Base-by-base conservation (phyloP, 805 yeast genomes). In the Scheffersomyces coipomensis region DNA sequence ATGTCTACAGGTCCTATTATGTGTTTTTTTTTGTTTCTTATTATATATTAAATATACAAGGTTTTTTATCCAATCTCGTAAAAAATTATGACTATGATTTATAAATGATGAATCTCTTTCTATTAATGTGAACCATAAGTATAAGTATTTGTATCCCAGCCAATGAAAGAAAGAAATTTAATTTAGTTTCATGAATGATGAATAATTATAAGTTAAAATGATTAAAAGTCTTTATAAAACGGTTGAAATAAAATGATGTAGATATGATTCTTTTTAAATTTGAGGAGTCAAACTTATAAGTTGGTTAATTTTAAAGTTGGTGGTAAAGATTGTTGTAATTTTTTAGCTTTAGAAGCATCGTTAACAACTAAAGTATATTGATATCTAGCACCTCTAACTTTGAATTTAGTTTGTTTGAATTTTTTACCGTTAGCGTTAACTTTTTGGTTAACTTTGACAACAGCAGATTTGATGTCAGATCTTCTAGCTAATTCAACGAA, bases 331-430 rank as follows among this genome's bases (percentile, higher is more conserved):
- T 90, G 97, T 68, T 87, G 83, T 77, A 93, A 82, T 81, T 93
- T 93, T 85, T 87, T 83, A 64, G 98, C 98, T 83, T 89, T 90
- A 73, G 88, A 85, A 65, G 88, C 85, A 73, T 93, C 98, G 78
- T 85, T 81, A 65, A 93, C 91, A 59, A 86, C 86, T 74, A 91
- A 80, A 60, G 99, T 93, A 87, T 93, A 93, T 68, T 88, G 83
- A 80, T 86, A 73, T 73, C 79, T 88, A 53, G 96, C 65, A 73
- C 97, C 97, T 83, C 98, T 89, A 66, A 93, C 88, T 87, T 93
- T 93, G 90, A 93, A 93, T 78, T 93, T 93, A 79, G 97, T 89
- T 77, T 86, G 93, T 77, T 85, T 85, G 83, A 79, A 78, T 57
- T 77, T 76, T 79, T 85, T 85, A 73, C 93, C 95, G 71, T 76